Evolutionary conservation across 2,329 filamentous ascomycete species (phyloP), one percentile per base, ranked within the genome.

Genomic region (Cercospora brassicicola): DNA sequence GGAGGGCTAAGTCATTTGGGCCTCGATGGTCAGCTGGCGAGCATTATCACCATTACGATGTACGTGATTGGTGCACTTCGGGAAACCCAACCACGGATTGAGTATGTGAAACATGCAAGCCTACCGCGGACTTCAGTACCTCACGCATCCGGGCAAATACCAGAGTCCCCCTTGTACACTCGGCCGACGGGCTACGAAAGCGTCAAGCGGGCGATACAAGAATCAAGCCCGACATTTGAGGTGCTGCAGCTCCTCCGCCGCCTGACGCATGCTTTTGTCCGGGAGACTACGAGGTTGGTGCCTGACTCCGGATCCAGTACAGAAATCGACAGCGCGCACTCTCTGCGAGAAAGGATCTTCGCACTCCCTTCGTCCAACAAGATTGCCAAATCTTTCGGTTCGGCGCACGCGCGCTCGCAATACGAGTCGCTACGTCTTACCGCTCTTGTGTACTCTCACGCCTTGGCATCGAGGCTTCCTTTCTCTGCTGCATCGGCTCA

Each of bases 401-500:
- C 33, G 57, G 67, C 59, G 33, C 69, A 65, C 57, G 70, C 73
- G 4, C 59, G 68, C 10, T 70, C 72, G 28, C 69, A 68, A 1
- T 78, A 75, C 67, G 77, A 79, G 64, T 70, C 76, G 6, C 66
- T 76, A 10, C 73, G 75, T 2, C 69, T 78, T 2, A 69, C 73
- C 7, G 69, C 73, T n/a, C 53, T 69, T 0, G 56, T 79, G 31
- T 78, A 77, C 66, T 68, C 74, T 11, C 68, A 73, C 53, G 76
- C 76, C 18, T 65, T 78, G 39, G 39, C 66, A 5, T 57, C 74
- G 26, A 59, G 68, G 0, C 42, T 73, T n/a, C 66, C 72, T 6
- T 68, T 78, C 65, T 72, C 75, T 8, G 73, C 73, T 31, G 72
- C 74, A 9, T 45, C 67, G 2, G 20, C 61, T 51, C 33, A 56